Evolutionary conservation across 345 rosid genomes (phyloP).

Genomic region (Sisymbrium altissimum): DNA sequence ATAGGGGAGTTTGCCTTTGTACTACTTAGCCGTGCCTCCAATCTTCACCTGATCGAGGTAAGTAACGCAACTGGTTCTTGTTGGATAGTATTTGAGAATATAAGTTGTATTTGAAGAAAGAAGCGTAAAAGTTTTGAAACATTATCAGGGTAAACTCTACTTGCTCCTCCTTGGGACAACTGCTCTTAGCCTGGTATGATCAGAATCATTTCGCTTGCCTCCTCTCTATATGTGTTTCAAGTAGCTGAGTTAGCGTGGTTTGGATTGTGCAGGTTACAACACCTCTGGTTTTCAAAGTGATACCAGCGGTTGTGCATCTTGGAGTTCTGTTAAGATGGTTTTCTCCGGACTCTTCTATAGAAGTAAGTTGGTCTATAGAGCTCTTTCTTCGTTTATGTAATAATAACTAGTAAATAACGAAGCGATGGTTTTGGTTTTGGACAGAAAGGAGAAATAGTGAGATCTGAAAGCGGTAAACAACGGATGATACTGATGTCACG

Average conservation of each 20-base stretch:
- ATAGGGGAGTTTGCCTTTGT: constrained; percentile 92
- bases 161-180: constrained; percentile 85
- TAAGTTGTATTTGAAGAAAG: constrained; percentile 2
- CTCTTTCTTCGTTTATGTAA: neutral
- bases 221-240: neutral
- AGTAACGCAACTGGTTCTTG: constrained; percentile 15
- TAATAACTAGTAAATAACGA: neutral
- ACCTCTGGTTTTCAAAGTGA: constrained; percentile 48
- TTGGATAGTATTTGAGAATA: neutral
- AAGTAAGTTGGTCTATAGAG: constrained; percentile 33
- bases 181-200: constrained; percentile 74
- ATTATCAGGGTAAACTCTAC: constrained; percentile 65
- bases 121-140: neutral
- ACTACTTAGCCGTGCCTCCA: constrained; percentile 88
- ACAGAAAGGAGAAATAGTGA: constrained; percentile 53
- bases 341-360: constrained; percentile 39
- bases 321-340: constrained; percentile 49
- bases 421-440: constrained; percentile 7
- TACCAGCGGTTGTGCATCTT: constrained; percentile 48
- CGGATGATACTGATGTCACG: constrained; percentile 29
- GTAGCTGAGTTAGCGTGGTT: neutral
- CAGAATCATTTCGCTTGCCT: neutral
- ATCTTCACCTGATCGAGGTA: constrained; percentile 87
- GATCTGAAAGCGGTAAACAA: constrained; percentile 34
- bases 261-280: constrained; percentile 43